A percentile compares a stretch with the other conserved stretches of the same genome.
phyloP scores from a whole-genome alignment of 129 eudicot species.

The Centaurea solstitialis region DNA sequence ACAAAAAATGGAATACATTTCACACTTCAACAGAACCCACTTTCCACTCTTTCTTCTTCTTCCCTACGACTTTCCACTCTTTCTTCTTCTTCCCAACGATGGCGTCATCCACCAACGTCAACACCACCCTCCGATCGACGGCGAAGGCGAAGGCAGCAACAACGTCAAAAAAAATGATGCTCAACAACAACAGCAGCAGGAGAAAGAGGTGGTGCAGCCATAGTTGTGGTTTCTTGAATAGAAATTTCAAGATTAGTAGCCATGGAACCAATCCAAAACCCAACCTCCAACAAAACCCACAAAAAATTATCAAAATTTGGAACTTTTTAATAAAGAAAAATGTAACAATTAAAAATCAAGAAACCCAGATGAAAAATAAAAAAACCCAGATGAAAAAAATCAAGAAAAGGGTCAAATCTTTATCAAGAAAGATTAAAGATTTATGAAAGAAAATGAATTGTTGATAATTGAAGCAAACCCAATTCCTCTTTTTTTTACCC shows the following conservation, averaged over 20 bases:
- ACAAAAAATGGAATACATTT: no score
- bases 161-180: no score
- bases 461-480: slow-evolving; percentile 39
- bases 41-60: no score
- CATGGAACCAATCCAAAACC: slow-evolving; percentile 53
- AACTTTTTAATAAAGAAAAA: slow-evolving; percentile 20
- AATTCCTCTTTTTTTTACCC: slow-evolving; percentile 36
- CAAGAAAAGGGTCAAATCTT: slow-evolving; percentile 15
- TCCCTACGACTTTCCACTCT: no score
- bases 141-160: no score
- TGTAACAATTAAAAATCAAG: background rate
- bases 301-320: background rate
- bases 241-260: slow-evolving; percentile 69
- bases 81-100: no score
- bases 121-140: no score
- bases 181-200: slow-evolving; percentile 31
- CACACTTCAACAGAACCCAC: no score
- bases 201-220: slow-evolving; percentile 25
- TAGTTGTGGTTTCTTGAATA: slow-evolving; percentile 40
- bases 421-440: slow-evolving; percentile 16
- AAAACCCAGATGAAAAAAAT: no score
- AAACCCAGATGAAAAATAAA: background rate
- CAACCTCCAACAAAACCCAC: slow-evolving; percentile 19
- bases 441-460: slow-evolving; percentile 26
- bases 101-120: no score